A percentile compares a stretch with the other conserved stretches of the same genome.
Conservation (phyloP, 2,329 filamentous ascomycete species). For the Dactylonectria macrodidyma region DNA sequence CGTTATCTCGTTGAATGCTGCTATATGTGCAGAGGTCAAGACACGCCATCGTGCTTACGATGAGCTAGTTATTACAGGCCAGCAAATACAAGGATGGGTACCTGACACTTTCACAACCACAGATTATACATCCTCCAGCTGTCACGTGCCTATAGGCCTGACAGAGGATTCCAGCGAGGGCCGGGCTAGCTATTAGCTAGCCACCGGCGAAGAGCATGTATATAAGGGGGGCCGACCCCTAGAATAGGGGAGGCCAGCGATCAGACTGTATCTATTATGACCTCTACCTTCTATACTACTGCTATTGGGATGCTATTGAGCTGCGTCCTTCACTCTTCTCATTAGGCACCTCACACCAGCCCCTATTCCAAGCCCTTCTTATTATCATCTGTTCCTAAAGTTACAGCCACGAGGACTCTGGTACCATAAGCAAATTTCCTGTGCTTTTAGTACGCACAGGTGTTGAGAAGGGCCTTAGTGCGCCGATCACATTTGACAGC, state of each 20-base stretch:
- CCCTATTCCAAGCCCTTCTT: not conserved
- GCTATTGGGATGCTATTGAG: too few relatives aligned
- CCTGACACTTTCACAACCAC: not conserved
- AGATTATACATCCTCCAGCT: not conserved
- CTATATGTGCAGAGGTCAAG: conserved; percentile 6
- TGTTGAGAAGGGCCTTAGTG: conserved; percentile 23
- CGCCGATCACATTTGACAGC: conserved; percentile 30
- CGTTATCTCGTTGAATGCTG: conserved; percentile 13
- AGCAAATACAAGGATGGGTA: not conserved
- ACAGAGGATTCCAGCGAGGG: too few relatives aligned
- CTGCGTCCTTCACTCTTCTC: too few relatives aligned
- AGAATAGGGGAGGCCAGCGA: too few relatives aligned
- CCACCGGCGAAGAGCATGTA: too few relatives aligned
- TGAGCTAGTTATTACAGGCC: not conserved
- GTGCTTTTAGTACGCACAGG: conserved; percentile 9
- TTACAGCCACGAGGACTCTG: conserved; percentile 4
- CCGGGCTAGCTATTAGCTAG: too few relatives aligned
- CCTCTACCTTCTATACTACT: too few relatives aligned
- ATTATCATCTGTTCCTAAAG: not conserved
- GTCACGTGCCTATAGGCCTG: too few relatives aligned
- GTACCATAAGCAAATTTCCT: not conserved
- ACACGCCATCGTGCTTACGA: not conserved
- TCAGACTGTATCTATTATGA: too few relatives aligned
- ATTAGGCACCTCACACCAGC: too few relatives aligned
- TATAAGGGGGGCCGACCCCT: too few relatives aligned